These are phyloP conservation scores for Metschnikowia shivogae DNA, from an alignment of 805 yeast genomes.

Conservation along the genomic window DNA sequence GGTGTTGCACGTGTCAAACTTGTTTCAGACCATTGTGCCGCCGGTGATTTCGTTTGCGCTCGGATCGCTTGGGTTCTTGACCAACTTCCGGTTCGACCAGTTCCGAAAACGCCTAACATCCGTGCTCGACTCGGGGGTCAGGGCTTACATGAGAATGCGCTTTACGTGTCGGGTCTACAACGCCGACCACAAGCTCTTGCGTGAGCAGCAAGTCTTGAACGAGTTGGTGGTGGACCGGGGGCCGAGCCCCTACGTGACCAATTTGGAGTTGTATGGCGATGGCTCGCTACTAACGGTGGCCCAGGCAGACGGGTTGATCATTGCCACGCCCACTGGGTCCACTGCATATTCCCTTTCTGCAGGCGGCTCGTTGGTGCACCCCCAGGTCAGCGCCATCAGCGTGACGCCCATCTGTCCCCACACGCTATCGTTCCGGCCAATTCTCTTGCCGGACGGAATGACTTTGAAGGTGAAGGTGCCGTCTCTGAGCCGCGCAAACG, in stretches of 20 bases:
- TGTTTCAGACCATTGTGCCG: conserved; percentile 45
- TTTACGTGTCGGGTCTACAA: conserved; percentile 70
- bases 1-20: conserved; percentile 39
- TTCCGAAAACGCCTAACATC: conserved; percentile 55
- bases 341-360: conserved; percentile 95
- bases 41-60: conserved; percentile 43
- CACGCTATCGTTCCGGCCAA: conserved; percentile 88
- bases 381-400: conserved; percentile 86
- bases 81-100: conserved; percentile 76
- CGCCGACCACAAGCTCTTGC: conserved; percentile 48
- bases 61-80: conserved; percentile 46
- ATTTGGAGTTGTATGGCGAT: conserved; percentile 86
- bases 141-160: conserved; percentile 77
- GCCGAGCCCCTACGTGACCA: conserved; percentile 87
- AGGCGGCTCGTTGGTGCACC: conserved; percentile 93
- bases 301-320: conserved; percentile 89
- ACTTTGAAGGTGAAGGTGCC: conserved; percentile 79
- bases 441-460: conserved; percentile 92
- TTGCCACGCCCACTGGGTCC: conserved; percentile 94
- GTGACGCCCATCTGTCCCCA: conserved; percentile 97
- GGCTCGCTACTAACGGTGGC: conserved; percentile 80
- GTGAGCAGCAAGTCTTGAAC: conserved; percentile 77
- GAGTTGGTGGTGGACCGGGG: conserved; percentile 92
- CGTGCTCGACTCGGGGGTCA: conserved; percentile 67
- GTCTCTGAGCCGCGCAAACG: conserved; percentile 71